Evolutionary conservation across 768 basidiomycete species (phyloP).

Genomic region (Clitopilus hobsonii): DNA sequence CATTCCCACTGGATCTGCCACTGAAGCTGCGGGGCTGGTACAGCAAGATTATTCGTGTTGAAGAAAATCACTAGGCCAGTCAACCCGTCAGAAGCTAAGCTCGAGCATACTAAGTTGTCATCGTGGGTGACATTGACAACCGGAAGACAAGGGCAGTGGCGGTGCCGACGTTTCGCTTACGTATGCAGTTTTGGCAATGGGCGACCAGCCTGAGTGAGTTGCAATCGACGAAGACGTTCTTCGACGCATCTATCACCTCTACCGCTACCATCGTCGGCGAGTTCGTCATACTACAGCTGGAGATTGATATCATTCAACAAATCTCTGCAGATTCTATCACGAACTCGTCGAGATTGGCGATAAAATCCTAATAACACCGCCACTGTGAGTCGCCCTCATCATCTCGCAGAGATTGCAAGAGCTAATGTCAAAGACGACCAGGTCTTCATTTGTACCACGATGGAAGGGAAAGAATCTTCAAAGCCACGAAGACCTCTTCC

Average conservation of each 20-base stretch:
- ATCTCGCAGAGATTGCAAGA: neutral
- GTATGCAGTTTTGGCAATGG: neutral
- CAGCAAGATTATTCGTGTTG: no score
- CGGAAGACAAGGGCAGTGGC: neutral
- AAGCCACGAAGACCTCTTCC: slow-evolving; percentile 44
- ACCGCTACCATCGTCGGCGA: neutral
- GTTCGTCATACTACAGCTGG: neutral
- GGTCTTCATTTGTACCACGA: slow-evolving; percentile 14
- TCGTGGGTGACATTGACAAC: no score
- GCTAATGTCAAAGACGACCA: neutral
- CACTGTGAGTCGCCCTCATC: neutral
- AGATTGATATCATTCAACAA: neutral
- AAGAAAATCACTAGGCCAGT: no score
- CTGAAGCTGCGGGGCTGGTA: no score
- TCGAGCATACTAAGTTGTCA: no score
- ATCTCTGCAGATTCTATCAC: neutral
- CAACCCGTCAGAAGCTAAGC: no score
- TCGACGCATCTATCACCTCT: neutral
- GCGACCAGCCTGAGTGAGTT: neutral
- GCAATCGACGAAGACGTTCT: neutral
- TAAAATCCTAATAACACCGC: neutral
- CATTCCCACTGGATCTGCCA: no score
- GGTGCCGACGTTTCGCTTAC: neutral
- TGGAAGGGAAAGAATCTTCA: slow-evolving; percentile 45
- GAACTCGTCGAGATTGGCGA: neutral